Evolutionary conservation across 2,329 filamentous ascomycete genomes (phyloP), one percentile per base, ranked within the genome.

Genomic region (Dactylellina parvicollis): DNA sequence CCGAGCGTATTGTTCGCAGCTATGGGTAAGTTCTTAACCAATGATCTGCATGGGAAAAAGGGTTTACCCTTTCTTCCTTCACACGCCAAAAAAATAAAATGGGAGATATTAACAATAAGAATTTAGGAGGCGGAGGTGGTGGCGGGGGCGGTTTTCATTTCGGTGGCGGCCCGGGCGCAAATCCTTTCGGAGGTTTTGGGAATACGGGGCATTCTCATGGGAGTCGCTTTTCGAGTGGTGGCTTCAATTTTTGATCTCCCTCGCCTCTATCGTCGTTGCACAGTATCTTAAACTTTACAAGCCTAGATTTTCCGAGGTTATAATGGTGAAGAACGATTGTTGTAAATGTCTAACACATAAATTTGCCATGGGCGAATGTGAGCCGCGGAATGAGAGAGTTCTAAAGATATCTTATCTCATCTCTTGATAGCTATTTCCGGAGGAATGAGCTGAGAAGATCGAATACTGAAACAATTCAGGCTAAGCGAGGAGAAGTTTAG

Each of bases 141-240:
- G 60, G 56, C 4, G 50, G 62, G 1, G 57, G 59, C n/a, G 55
- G 69, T 10, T 75, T 72, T 47, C 69, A 72, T 30, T 67, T 60
- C 20, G 57, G 47, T n/a, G 61, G 66, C 2, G 49, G 36, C 16
- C 44, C 67, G 10, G 65, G 55, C 34, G 54, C 28, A 49, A 73
- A 69, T 60, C 74, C 62, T 24, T 75, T 64, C n/a, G 65, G 59
- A 50, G 49, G 59, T 9, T 75, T 75, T 55, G 56, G 60, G 30
- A 60, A 65, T 26, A 38, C 20, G 14, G 62, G 38, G 44, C 50
- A 73, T 56, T 66, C 69, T 30, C 69, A 73, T 30, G 57, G 67
- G 5, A 34, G 38, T 12, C 52, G 69, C 12, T 73, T 66, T 50
- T 73, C 69, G 12, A 73, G 26, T 28, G 69, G 69, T 22, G 69